Evolutionary conservation across 805 yeast species (phyloP).

Genomic region (Wickerhamiella kurtzmanii): DNA sequence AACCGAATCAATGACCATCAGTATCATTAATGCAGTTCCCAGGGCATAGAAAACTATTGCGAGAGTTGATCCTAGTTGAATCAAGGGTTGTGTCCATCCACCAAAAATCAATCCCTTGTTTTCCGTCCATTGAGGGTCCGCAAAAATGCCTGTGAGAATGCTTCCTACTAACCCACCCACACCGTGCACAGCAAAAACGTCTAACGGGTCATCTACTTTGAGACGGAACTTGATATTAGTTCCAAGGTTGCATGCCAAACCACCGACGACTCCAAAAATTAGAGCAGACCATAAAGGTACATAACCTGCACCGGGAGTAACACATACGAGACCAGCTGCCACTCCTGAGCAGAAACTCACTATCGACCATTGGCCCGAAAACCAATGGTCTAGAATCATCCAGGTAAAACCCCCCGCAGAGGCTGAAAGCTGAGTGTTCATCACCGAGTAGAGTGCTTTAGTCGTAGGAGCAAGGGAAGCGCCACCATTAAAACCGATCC

Average conservation of each 20-base stretch:
- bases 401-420: constrained; percentile 35
- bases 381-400: constrained; percentile 31
- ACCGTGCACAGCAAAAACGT: constrained; percentile 66
- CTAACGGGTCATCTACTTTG: constrained; percentile 86
- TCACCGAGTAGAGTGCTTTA: constrained; percentile 35
- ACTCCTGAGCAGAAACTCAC: constrained; percentile 92
- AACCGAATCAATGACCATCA: constrained; percentile 53
- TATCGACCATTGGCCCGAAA: constrained; percentile 81
- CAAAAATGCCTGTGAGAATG: constrained; percentile 77
- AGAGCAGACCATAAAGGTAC: constrained; percentile 77
- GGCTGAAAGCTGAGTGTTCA: constrained; percentile 43
- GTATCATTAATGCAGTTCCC: constrained; percentile 52
- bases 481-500: constrained; percentile 72
- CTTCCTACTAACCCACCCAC: constrained; percentile 32
- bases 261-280: constrained; percentile 61
- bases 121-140: constrained; percentile 67
- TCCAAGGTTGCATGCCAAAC: constrained; percentile 67
- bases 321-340: constrained; percentile 84
- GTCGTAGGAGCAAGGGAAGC: constrained; percentile 31
- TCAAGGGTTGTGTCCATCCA: constrained; percentile 69
- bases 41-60: constrained; percentile 69
- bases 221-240: constrained; percentile 63
- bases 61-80: constrained; percentile 68
- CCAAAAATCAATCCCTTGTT: constrained; percentile 73
- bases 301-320: constrained; percentile 94